Conservation (phyloP, 768 basidiomycete species). For the Trametes sanguinea region DNA sequence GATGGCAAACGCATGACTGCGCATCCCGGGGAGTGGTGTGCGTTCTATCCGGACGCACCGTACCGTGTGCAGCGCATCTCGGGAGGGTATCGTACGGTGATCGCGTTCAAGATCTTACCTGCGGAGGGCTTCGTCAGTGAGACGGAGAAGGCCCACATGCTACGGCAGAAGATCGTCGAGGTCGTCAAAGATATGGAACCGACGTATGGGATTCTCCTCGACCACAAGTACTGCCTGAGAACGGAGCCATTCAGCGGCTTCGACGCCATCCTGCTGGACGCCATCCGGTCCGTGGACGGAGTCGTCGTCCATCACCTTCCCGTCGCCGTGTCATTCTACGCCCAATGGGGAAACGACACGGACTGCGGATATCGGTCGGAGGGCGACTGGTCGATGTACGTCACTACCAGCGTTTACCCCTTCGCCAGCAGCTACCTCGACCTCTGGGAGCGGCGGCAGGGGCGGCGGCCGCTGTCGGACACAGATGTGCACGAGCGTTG, state of each 20-base stretch:
- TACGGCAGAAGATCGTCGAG: no score
- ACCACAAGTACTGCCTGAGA: conserved; percentile 32
- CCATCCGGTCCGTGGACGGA: conserved; percentile 4
- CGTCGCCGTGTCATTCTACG: conserved; percentile 18
- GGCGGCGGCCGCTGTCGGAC: background rate
- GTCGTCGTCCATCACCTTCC: conserved; percentile 25
- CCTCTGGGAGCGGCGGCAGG: background rate
- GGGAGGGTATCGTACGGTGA: no score
- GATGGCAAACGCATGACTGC: no score
- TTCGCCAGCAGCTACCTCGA: conserved; percentile 29
- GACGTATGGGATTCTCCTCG: conserved; percentile 32
- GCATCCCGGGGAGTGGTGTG: no score
- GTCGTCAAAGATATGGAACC: no score
- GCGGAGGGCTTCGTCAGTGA: no score
- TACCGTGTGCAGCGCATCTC: no score
- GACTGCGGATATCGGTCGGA: background rate
- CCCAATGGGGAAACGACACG: background rate
- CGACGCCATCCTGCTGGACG: conserved; percentile 26
- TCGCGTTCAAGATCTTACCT: no score
- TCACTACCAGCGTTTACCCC: conserved; percentile 22
- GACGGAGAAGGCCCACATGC: no score
- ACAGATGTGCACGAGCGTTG: background rate
- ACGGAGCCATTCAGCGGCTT: conserved; percentile 29
- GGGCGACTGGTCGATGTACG: background rate
- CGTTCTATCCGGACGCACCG: no score